Percentiles rank a stretch among this genome's conserved stretches.
Evolutionary conservation across 306 rosid species (phyloP).

Genomic region (Inga leiocalycina): DNA sequence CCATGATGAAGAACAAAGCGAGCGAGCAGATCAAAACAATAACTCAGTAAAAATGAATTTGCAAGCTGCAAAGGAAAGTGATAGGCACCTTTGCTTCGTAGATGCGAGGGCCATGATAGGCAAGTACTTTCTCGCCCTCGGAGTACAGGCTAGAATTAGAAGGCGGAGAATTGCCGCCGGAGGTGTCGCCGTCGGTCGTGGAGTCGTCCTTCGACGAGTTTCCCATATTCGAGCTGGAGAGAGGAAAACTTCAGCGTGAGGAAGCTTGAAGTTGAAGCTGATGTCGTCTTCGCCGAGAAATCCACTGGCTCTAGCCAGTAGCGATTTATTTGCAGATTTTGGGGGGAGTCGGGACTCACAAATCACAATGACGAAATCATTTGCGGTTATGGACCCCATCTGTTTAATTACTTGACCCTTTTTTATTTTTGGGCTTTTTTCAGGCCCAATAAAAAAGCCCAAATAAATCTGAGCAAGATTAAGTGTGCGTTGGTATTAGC

Average conservation of each 20-base stretch:
- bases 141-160: constrained; percentile 51
- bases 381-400: constrained; percentile 12
- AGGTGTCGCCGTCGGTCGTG: constrained; percentile 60
- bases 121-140: constrained; percentile 76
- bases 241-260: neutral
- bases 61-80: constrained; percentile 8
- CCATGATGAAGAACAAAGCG: neutral
- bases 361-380: neutral
- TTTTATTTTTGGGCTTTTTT: neutral
- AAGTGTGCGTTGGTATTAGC: no score
- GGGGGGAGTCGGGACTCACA: neutral
- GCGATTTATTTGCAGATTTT: neutral
- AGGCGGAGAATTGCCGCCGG: constrained; percentile 58
- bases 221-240: constrained; percentile 40
- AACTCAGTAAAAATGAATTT: neutral
- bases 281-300: neutral
- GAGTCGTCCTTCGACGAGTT: constrained; percentile 67
- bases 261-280: neutral
- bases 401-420: neutral
- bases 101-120: constrained; percentile 79
- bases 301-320: neutral
- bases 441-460: neutral
- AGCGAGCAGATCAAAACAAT: constrained; percentile 6
- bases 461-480: neutral
- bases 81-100: constrained; percentile 67